Conservation (phyloP, 257 asterid genomes). For the Osmanthus fragrans region DNA sequence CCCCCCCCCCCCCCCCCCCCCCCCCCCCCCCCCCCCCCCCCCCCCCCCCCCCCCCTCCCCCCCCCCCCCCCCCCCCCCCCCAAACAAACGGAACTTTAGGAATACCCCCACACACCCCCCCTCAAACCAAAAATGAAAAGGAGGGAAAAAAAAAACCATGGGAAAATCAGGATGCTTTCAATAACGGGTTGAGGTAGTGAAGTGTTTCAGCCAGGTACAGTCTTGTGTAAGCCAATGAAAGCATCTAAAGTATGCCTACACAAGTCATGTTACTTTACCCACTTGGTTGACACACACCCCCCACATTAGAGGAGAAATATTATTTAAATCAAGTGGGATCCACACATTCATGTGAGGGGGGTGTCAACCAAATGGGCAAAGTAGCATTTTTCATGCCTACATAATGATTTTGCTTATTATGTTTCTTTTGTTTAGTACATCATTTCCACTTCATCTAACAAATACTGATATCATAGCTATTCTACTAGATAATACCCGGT, state of each 20-base stretch:
- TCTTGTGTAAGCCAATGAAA: background rate
- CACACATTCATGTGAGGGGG: too few relatives aligned
- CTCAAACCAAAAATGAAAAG: background rate
- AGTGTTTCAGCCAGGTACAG: background rate
- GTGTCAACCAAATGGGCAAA: too few relatives aligned
- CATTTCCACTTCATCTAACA: slow-evolving; percentile 3
- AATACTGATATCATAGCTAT: background rate
- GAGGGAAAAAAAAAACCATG: background rate
- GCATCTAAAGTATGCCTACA: background rate
- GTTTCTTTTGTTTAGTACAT: slow-evolving; percentile 12
- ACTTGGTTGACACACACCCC: too few relatives aligned
- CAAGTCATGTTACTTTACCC: too few relatives aligned
- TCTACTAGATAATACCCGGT: background rate
- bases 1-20: too few relatives aligned
- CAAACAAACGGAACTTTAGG: background rate
- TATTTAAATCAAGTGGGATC: too few relatives aligned
- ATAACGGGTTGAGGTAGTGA: background rate
- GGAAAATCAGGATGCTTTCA: slow-evolving; percentile 10
- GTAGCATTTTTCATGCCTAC: too few relatives aligned
- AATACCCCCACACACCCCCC: too few relatives aligned
- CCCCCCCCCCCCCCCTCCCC: too few relatives aligned
- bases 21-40: too few relatives aligned
- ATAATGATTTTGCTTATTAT: background rate
- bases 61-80: too few relatives aligned
- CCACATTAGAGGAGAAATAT: too few relatives aligned